A percentile compares a stretch with the other conserved stretches of the same genome.
phyloP scores from a whole-genome alignment of 2,329 filamentous ascomycete species.

The Calonectria pseudoturangicola region DNA sequence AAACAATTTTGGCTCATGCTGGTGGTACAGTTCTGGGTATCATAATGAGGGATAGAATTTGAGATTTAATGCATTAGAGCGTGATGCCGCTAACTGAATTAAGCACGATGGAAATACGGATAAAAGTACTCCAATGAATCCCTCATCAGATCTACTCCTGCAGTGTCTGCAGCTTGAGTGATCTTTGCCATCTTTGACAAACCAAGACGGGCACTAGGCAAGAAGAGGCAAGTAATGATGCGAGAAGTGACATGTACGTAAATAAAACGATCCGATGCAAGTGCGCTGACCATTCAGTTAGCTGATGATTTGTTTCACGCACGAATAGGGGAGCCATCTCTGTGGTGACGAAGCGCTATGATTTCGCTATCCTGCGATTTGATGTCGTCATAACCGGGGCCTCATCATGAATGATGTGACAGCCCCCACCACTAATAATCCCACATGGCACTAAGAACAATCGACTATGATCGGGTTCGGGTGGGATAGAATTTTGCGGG shows the following conservation, averaged over 20 bases:
- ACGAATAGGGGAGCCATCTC: not conserved
- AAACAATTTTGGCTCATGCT: no score
- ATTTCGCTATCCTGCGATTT: conserved; percentile 21
- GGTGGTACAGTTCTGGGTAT: no score
- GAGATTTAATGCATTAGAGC: no score
- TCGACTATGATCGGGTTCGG: conserved; percentile 1
- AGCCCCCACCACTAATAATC: conserved; percentile 8
- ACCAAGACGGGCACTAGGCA: not conserved
- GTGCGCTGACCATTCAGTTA: not conserved
- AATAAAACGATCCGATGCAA: not conserved
- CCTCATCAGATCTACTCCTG: no score
- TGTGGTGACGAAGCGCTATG: conserved; percentile 11
- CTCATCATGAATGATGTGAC: not conserved
- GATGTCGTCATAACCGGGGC: conserved; percentile 19
- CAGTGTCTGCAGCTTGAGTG: no score
- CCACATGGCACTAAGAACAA: not conserved
- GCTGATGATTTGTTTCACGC: not conserved
- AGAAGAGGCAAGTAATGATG: not conserved
- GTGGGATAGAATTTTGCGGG: not conserved
- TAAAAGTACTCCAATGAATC: no score
- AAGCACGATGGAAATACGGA: no score
- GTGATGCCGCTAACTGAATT: no score
- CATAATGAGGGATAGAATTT: no score
- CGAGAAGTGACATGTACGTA: no score
- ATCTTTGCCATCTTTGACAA: not conserved